Percentiles rank a stretch among this genome's conserved stretches.
These are phyloP conservation scores for Vigna unguiculata DNA, from an alignment of 306 rosid species.

Conservation along the genomic window DNA sequence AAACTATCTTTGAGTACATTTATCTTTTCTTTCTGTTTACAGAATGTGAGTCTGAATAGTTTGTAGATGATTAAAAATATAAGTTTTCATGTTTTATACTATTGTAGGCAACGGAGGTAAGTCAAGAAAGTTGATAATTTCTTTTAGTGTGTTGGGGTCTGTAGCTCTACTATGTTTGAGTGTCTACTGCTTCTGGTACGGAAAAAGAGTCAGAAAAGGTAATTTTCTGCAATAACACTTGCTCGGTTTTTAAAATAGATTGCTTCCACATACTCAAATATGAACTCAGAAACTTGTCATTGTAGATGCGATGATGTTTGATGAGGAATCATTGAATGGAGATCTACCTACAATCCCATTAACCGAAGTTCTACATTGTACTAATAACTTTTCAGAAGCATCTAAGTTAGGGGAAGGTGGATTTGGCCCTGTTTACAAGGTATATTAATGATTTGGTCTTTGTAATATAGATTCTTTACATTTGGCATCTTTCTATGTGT, in stretches of 20 bases:
- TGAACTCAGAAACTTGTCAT: background rate
- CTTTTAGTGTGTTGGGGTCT: conserved; percentile 14
- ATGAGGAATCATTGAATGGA: conserved; percentile 22
- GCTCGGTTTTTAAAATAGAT: background rate
- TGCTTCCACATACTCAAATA: background rate
- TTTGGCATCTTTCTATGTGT: background rate
- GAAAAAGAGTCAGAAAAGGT: conserved; percentile 18
- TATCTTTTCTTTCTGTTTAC: background rate
- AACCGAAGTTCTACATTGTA: conserved; percentile 9
- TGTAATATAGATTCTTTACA: background rate
- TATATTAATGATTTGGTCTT: background rate
- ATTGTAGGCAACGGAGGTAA: conserved; percentile 24
- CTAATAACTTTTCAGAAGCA: conserved; percentile 50
- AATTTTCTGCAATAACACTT: background rate
- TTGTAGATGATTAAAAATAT: background rate
- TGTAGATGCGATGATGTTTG: background rate
- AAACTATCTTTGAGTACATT: background rate
- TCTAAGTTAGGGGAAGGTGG: conserved; percentile 73
- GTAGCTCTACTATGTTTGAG: conserved; percentile 29
- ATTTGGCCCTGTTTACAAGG: conserved; percentile 69
- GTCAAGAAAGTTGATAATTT: conserved; percentile 27
- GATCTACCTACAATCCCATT: conserved; percentile 50
- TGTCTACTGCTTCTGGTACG: conserved; percentile 32
- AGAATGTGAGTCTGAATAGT: background rate
- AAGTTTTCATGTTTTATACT: background rate